Conservation (phyloP, 176 grass and related monocot genomes). For the Metroxylon sagu region DNA sequence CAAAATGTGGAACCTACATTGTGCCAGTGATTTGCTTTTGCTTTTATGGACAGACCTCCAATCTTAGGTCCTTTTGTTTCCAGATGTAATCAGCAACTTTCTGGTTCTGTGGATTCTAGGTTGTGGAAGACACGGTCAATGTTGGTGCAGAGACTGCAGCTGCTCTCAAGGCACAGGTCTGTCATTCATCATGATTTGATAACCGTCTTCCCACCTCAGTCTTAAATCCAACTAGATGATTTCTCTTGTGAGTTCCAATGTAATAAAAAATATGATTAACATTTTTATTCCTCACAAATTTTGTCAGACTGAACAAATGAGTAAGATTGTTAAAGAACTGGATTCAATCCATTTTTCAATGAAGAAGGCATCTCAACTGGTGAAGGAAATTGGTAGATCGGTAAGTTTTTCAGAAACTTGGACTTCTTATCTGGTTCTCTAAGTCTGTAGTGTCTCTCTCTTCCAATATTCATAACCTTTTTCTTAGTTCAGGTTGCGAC, state of each 20-base stretch:
- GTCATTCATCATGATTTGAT: background rate
- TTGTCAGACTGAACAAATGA: constrained; percentile 94
- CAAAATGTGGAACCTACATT: too few relatives aligned
- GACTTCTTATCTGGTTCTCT: background rate
- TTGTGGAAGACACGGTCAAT: constrained; percentile 82
- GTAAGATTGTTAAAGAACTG: constrained; percentile 84
- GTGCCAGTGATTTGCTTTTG: background rate
- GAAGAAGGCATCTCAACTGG: constrained; percentile 85
- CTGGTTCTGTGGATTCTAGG: constrained; percentile 30
- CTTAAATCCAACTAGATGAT: background rate
- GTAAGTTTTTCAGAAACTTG: constrained; percentile 13
- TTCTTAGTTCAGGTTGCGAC: constrained; percentile 60
- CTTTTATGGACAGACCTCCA: background rate
- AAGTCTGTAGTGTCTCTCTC: background rate
- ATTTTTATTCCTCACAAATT: constrained; percentile 22
- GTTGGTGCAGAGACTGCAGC: constrained; percentile 87
- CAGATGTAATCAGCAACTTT: background rate
- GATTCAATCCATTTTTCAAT: constrained; percentile 98
- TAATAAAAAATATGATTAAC: background rate
- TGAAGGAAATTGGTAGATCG: constrained; percentile 94
- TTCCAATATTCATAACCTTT: background rate
- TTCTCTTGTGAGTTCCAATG: constrained; percentile 4
- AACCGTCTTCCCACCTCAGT: too few relatives aligned
- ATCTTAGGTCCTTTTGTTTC: background rate
- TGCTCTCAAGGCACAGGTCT: constrained; percentile 80